Conservation (phyloP, 2,329 filamentous ascomycete genomes). For the Furcasterigmium furcatum region DNA sequence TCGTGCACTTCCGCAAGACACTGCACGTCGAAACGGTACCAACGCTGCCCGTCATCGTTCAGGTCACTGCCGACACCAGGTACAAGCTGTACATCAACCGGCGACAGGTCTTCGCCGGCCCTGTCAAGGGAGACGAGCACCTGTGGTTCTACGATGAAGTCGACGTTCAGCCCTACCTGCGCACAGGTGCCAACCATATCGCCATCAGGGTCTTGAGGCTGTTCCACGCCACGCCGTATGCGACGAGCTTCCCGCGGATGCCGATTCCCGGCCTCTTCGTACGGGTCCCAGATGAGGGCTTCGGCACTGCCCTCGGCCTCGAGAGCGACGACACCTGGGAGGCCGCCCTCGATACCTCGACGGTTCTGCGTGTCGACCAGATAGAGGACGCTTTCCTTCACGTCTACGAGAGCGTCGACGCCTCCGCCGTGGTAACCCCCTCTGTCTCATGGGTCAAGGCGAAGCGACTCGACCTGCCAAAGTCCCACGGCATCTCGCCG, state of each 20-base stretch:
- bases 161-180: conserved; percentile 15
- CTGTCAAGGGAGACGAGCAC: conserved; percentile 16
- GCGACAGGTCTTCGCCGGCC: conserved; percentile 13
- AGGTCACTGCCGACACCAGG: conserved; percentile 20
- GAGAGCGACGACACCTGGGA: conserved; percentile 8
- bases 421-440: not conserved
- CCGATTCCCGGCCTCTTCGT: conserved; percentile 9
- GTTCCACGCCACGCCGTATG: conserved; percentile 10
- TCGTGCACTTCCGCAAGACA: conserved; percentile 12
- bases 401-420: conserved; percentile 7
- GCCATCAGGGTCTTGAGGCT: conserved; percentile 13
- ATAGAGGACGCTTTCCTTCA: conserved; percentile 13
- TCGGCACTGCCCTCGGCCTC: not conserved
- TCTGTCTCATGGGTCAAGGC: conserved; percentile 5
- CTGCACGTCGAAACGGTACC: conserved; percentile 5
- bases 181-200: conserved; percentile 11
- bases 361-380: conserved; percentile 8
- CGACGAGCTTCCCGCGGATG: conserved; percentile 11
- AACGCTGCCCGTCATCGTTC: conserved; percentile 3
- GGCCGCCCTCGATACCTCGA: conserved; percentile 4
- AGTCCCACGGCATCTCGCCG: not conserved
- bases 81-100: conserved; percentile 20
- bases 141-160: conserved; percentile 21
- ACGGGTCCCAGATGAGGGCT: not conserved
- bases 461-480: not conserved